Percentiles rank a stretch among this genome's conserved stretches.
These are phyloP conservation scores for Petrea volubilis DNA, from an alignment of 257 asterid genomes.

Conservation along the genomic window DNA sequence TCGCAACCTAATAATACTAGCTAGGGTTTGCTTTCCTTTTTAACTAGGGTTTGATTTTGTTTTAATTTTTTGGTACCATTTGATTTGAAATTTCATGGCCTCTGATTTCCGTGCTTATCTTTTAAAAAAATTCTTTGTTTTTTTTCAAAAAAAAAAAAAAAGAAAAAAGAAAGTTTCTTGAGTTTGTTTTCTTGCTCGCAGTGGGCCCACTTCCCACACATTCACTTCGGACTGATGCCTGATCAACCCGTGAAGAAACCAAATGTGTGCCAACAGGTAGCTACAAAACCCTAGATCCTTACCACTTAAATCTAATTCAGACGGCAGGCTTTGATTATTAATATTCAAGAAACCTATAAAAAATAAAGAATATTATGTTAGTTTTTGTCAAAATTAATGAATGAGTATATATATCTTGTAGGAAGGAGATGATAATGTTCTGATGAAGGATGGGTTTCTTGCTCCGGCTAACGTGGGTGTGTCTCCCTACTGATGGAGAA, in stretches of 20 bases:
- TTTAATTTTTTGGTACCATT: neutral
- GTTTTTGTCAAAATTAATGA: neutral
- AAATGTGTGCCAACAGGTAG: conserved; percentile 92
- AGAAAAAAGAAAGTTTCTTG: neutral
- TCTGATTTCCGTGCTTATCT: conserved; percentile 10
- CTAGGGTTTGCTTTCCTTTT: conserved; percentile 21
- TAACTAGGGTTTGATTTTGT: conserved; percentile 22
- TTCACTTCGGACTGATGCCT: conserved; percentile 99
- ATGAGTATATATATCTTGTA: conserved; percentile 33
- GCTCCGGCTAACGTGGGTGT: conserved; percentile 80
- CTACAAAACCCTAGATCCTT: conserved; percentile 43
- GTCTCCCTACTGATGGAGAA: conserved; percentile 63
- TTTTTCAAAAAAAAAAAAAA: too few relatives aligned
- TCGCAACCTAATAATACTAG: neutral
- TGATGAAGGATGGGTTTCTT: conserved; percentile 93
- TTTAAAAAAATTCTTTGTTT: neutral
- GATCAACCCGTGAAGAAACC: conserved; percentile 99
- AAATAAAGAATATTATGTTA: too few relatives aligned
- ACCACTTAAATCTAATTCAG: neutral
- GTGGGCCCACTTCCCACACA: conserved; percentile 99
- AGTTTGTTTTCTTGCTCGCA: conserved; percentile 38
- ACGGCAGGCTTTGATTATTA: neutral
- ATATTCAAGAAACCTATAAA: neutral
- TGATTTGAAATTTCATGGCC: neutral
- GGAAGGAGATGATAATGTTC: conserved; percentile 92